These are phyloP conservation scores for Neofusicoccum kwambonambiense DNA, from an alignment of 2,329 filamentous ascomycete species.

Conservation along the genomic window DNA sequence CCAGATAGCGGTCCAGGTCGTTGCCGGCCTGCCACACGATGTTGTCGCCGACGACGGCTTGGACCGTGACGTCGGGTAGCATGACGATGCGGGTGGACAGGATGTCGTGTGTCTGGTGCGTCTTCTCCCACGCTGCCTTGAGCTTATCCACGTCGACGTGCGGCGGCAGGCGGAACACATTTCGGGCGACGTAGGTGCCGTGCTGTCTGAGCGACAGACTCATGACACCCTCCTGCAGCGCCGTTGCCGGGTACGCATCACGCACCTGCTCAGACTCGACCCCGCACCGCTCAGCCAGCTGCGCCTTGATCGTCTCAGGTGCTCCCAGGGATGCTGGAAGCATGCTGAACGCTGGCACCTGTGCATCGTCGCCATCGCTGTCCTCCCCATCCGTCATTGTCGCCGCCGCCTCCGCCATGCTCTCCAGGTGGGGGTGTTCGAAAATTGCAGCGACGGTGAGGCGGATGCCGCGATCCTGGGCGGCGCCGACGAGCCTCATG, in stretches of 20 bases:
- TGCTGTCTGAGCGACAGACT: slow-evolving; percentile 52
- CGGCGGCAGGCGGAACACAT: slow-evolving; percentile 24
- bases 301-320: slow-evolving; percentile 6
- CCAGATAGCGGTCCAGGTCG: slow-evolving; percentile 24
- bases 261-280: slow-evolving; percentile 32
- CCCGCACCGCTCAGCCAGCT: not conserved
- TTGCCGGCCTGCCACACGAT: slow-evolving; percentile 18
- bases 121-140: slow-evolving; percentile 47
- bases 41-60: slow-evolving; percentile 29
- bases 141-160: slow-evolving; percentile 34
- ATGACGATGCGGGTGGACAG: slow-evolving; percentile 46
- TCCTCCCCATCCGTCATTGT: not conserved
- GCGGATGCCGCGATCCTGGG: slow-evolving; percentile 1
- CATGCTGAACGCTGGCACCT: slow-evolving; percentile 35
- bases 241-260: slow-evolving; percentile 56
- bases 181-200: slow-evolving; percentile 52
- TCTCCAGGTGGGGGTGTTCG: slow-evolving; percentile 20
- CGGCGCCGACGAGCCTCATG: not conserved
- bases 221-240: slow-evolving; percentile 56
- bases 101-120: slow-evolving; percentile 44
- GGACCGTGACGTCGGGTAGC: slow-evolving; percentile 30
- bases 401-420: slow-evolving; percentile 19
- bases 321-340: slow-evolving; percentile 17
- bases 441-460: slow-evolving; percentile 25
- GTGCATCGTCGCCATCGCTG: slow-evolving; percentile 21